These are phyloP conservation scores for Euphorbia schlechtendalii DNA, from an alignment of 441 rosid species.

Conservation along the genomic window DNA sequence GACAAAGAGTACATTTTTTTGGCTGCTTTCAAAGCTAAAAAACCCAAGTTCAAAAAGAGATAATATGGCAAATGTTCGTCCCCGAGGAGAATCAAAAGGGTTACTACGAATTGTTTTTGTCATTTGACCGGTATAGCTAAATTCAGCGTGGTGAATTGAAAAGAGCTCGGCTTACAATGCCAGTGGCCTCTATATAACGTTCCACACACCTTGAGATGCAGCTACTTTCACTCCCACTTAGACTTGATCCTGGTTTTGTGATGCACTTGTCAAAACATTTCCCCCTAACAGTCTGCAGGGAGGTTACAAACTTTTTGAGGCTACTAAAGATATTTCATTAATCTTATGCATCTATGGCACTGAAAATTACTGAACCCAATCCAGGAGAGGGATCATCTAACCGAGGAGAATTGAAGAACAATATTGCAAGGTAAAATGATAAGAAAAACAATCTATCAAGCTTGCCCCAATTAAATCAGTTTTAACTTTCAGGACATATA, in stretches of 20 bases:
- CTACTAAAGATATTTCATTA: neutral
- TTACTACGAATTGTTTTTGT: too few species aligned
- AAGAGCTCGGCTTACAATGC: slow-evolving; percentile 53
- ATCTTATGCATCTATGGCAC: neutral
- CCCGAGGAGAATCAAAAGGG: neutral
- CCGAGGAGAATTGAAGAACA: neutral
- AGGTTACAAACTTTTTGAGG: neutral
- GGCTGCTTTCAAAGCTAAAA: too few species aligned
- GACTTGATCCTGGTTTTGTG: slow-evolving; percentile 83
- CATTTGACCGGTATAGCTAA: too few species aligned
- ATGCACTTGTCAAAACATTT: slow-evolving; percentile 85
- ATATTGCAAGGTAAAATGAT: too few species aligned
- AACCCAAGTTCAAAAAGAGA: neutral
- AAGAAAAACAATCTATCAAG: too few species aligned
- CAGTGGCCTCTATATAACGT: slow-evolving; percentile 88
- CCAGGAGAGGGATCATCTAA: neutral
- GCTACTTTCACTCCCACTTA: slow-evolving; percentile 84
- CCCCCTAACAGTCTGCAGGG: slow-evolving; percentile 51
- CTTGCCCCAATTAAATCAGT: too few species aligned
- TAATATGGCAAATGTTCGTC: neutral
- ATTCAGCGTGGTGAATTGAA: slow-evolving; percentile 35
- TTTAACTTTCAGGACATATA: too few species aligned
- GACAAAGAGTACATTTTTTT: neutral
- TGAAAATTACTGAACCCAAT: neutral
- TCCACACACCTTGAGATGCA: slow-evolving; percentile 91